Evolutionary conservation across 208 protist genomes (phyloP).

Genomic region (Trichomonas vaginalis): DNA sequence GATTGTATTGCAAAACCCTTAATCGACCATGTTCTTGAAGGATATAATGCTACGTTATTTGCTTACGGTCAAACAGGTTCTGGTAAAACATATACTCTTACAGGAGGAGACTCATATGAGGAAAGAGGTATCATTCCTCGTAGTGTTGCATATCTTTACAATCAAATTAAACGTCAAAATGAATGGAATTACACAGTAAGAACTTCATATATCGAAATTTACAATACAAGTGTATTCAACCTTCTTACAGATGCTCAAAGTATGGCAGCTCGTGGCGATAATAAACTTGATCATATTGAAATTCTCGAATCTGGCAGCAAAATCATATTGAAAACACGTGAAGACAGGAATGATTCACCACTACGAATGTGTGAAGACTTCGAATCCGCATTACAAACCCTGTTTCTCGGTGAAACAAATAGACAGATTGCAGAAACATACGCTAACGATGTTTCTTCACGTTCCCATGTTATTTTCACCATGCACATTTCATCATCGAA

Average conservation of each 20-base stretch:
- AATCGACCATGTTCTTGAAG: slow-evolving; percentile 29
- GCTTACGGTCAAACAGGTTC: slow-evolving; percentile 38
- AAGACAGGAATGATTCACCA: neutral
- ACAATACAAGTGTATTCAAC: slow-evolving; percentile 31
- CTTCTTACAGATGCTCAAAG: slow-evolving; percentile 10
- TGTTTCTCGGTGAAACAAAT: slow-evolving; percentile 55
- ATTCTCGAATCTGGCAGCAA: neutral
- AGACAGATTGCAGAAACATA: slow-evolving; percentile 47
- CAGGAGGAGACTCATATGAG: slow-evolving; percentile 27
- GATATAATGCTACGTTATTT: slow-evolving; percentile 34
- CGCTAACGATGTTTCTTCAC: slow-evolving; percentile 52
- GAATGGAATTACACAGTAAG: neutral
- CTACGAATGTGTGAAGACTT: neutral
- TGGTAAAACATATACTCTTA: slow-evolving; percentile 37
- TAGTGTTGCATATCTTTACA: slow-evolving; percentile 18
- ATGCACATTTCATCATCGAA: neutral
- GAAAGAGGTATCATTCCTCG: slow-evolving; percentile 36
- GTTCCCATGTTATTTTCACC: slow-evolving; percentile 43
- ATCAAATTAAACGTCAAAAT: neutral
- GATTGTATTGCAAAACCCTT: slow-evolving; percentile 25
- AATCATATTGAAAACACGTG: neutral
- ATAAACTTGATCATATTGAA: neutral
- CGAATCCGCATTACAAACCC: slow-evolving; percentile 48
- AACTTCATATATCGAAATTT: slow-evolving; percentile 39
- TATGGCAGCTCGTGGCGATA: neutral